These are phyloP conservation scores for Dissophora globulifera DNA, from an alignment of 192 early-diverging fungal species.

Conservation along the genomic window DNA sequence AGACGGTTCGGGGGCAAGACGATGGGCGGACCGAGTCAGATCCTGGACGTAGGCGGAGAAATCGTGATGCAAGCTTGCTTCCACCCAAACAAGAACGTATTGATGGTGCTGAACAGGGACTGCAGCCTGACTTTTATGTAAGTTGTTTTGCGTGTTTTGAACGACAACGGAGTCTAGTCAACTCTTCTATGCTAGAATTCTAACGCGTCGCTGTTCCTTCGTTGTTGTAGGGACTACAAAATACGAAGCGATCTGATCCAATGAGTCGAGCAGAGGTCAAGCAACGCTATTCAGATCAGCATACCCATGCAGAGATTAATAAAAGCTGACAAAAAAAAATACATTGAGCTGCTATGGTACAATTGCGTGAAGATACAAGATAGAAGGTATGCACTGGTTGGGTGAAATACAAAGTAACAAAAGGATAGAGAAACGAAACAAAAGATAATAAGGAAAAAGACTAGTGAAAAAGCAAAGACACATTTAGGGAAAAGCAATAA, in stretches of 20 bases:
- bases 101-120: constrained; percentile 18
- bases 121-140: constrained; percentile 21
- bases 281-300: too few species aligned
- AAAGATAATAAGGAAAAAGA: neutral
- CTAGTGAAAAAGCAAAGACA: neutral
- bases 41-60: constrained; percentile 11
- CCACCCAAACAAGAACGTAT: constrained; percentile 28
- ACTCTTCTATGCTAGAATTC: too few species aligned
- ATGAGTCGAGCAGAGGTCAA: neutral
- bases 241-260: constrained; percentile 12
- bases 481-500: neutral
- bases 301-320: too few species aligned
- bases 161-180: too few species aligned
- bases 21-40: constrained; percentile 18
- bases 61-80: constrained; percentile 16
- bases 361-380: neutral
- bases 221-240: constrained; percentile 10
- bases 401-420: neutral
- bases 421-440: constrained; percentile 2
- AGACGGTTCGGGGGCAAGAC: neutral
- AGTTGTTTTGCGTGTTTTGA: constrained; percentile 15
- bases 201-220: too few species aligned
- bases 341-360: neutral
- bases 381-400: too few species aligned
- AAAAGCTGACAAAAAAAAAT: too few species aligned